Evolutionary conservation across 2,329 filamentous ascomycete genomes (phyloP).

Genomic region (Cladophialophora bantiana): DNA sequence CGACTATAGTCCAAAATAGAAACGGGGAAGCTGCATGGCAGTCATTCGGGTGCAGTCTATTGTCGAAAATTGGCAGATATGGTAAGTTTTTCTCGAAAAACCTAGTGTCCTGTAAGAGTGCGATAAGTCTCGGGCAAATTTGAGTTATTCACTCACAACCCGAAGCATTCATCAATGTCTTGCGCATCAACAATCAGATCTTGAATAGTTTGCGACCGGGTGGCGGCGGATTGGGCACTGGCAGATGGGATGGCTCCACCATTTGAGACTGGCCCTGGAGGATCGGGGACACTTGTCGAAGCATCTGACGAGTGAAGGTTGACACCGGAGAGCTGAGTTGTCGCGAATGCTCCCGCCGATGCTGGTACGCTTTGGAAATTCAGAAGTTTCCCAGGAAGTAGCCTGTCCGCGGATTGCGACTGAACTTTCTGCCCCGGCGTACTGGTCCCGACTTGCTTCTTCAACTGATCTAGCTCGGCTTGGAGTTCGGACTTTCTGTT

Average conservation of each 20-base stretch:
- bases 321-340: background rate
- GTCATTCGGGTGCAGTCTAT: conserved; percentile 59
- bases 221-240: background rate
- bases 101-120: conserved; percentile 5
- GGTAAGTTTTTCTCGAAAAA: conserved; percentile 69
- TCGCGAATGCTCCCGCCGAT: background rate
- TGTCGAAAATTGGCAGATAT: conserved; percentile 68
- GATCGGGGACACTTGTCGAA: background rate
- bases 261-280: background rate
- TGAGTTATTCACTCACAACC: conserved; percentile 45
- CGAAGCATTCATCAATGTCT: conserved; percentile 29
- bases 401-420: background rate
- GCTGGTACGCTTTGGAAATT: background rate
- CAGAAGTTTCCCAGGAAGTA: background rate
- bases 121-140: background rate
- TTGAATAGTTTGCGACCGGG: conserved; percentile 24
- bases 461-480: conserved; percentile 24
- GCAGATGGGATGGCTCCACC: background rate
- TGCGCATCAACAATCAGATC: conserved; percentile 18
- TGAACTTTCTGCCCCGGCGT: background rate
- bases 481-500: conserved; percentile 37
- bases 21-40: conserved; percentile 66
- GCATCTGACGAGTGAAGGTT: background rate
- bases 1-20: conserved; percentile 70
- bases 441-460: conserved; percentile 12